Evolutionary conservation across 1,139 yeast genomes (phyloP).

Genomic region (Scheffersomyces lignicola): DNA sequence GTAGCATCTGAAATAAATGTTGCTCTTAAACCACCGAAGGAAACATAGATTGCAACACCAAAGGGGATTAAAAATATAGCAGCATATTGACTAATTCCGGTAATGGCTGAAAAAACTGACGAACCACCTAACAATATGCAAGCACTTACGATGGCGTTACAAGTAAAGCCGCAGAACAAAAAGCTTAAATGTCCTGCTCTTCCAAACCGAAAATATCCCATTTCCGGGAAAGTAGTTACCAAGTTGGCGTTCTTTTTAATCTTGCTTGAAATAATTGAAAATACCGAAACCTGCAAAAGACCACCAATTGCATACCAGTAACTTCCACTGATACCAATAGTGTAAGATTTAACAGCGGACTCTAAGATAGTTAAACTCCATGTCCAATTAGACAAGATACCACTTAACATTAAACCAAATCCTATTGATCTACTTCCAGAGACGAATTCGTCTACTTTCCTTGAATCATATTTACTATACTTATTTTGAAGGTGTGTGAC

Average conservation of each 20-base stretch:
- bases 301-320: conserved; percentile 39
- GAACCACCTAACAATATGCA: conserved; percentile 41
- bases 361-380: conserved; percentile 34
- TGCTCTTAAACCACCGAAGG: conserved; percentile 47
- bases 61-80: conserved; percentile 36
- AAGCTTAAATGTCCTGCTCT: conserved; percentile 35
- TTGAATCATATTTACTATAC: conserved; percentile 23
- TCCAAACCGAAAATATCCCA: conserved; percentile 38
- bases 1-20: conserved; percentile 49
- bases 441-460: conserved; percentile 35
- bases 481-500: conserved; percentile 31
- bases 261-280: conserved; percentile 35
- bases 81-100: conserved; percentile 38
- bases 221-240: conserved; percentile 42
- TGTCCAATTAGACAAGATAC: conserved; percentile 39
- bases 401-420: conserved; percentile 31
- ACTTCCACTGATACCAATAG: conserved; percentile 26
- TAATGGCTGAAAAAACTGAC: conserved; percentile 34
- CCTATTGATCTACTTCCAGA: conserved; percentile 36
- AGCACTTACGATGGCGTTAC: conserved; percentile 37
- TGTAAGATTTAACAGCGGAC: conserved; percentile 10
- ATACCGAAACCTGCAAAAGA: conserved; percentile 34
- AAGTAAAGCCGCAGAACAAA: conserved; percentile 36
- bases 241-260: conserved; percentile 38
- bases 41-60: conserved; percentile 37